Conservation (phyloP, 371 early-diverging fungal species). For the Mucor racemosus region DNA sequence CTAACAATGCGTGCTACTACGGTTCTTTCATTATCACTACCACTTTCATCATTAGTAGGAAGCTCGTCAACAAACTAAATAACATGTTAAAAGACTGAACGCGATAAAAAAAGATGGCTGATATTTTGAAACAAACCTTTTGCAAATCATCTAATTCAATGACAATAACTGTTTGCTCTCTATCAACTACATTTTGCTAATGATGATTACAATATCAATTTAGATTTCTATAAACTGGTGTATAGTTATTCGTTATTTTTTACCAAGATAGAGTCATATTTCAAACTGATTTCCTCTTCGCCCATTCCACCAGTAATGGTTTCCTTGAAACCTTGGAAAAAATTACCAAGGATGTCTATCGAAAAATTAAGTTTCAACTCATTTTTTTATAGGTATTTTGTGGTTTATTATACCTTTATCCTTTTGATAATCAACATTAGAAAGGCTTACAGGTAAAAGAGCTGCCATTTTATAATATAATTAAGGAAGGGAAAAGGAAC, state of each 20-base stretch:
- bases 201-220: neutral
- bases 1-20: conserved; percentile 66
- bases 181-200: conserved; percentile 68
- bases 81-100: neutral
- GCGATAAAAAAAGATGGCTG: no score
- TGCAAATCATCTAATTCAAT: conserved; percentile 69
- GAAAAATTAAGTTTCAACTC: no score
- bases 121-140: conserved; percentile 22
- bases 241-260: neutral
- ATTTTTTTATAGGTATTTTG: no score
- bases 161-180: conserved; percentile 57
- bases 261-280: conserved; percentile 46
- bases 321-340: conserved; percentile 37
- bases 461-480: conserved; percentile 36
- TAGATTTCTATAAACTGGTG: no score
- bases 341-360: conserved; percentile 32
- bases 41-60: no score
- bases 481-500: neutral
- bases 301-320: conserved; percentile 29
- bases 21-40: neutral
- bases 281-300: conserved; percentile 28
- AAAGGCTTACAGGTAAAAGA: conserved; percentile 34
- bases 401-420: conserved; percentile 34
- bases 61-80: conserved; percentile 42
- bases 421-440: conserved; percentile 39